Evolutionary conservation across 306 rosid genomes (phyloP).

Genomic region (Cucurbita maxima): DNA sequence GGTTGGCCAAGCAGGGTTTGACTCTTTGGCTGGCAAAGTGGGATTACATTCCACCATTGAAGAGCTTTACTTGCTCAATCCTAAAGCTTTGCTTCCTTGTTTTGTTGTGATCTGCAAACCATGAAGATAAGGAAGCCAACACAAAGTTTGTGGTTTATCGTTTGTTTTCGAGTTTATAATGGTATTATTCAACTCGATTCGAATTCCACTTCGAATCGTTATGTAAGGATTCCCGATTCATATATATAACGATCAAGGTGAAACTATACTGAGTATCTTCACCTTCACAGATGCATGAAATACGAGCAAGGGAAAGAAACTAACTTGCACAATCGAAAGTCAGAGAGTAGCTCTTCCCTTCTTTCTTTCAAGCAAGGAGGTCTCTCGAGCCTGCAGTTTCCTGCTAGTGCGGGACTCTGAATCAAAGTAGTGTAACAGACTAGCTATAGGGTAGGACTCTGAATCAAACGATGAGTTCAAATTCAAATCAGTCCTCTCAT

Average conservation of each 20-base stretch:
- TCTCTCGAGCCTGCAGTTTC: too few relatives aligned
- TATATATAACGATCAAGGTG: neutral
- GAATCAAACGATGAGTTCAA: too few relatives aligned
- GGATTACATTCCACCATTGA: constrained; percentile 75
- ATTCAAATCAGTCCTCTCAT: too few relatives aligned
- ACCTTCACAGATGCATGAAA: neutral
- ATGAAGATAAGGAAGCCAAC: constrained; percentile 16
- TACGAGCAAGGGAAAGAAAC: too few relatives aligned
- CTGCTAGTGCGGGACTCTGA: too few relatives aligned
- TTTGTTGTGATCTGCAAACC: constrained; percentile 76
- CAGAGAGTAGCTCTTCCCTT: too few relatives aligned
- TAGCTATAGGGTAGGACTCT: too few relatives aligned
- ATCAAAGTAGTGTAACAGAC: too few relatives aligned
- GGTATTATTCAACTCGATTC: neutral
- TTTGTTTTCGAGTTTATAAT: neutral
- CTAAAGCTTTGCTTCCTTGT: constrained; percentile 83
- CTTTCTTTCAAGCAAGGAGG: too few relatives aligned
- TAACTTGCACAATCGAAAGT: too few relatives aligned
- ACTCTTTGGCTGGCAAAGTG: constrained; percentile 75
- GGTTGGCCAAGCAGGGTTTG: constrained; percentile 70
- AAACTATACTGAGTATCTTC: neutral
- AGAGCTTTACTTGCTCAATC: constrained; percentile 79
- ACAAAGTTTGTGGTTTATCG: neutral
- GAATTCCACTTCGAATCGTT: neutral
- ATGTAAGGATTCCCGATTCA: neutral